These are phyloP conservation scores for Mrakia gelida DNA, from an alignment of 768 basidiomycete genomes.

Conservation along the genomic window DNA sequence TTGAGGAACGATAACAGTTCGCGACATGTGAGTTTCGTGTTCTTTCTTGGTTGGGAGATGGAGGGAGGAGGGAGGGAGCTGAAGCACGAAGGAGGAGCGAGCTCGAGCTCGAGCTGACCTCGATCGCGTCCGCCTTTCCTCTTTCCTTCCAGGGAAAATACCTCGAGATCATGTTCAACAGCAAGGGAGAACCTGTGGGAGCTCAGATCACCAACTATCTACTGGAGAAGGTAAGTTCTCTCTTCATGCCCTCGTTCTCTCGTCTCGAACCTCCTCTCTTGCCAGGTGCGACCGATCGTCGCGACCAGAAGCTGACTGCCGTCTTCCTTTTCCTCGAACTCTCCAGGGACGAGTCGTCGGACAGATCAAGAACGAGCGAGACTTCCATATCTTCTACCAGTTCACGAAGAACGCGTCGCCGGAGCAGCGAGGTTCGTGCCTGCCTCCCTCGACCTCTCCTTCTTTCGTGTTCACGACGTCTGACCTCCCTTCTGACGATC, in stretches of 20 bases:
- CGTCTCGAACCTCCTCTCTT: background rate
- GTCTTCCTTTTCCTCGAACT: background rate
- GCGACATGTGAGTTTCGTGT: constrained; percentile 64
- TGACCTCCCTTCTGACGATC: background rate
- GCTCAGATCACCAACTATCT: constrained; percentile 99
- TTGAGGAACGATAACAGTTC: constrained; percentile 97
- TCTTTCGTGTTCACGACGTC: background rate
- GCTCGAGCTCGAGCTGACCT: background rate
- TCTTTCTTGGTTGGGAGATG: background rate
- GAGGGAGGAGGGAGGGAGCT: background rate
- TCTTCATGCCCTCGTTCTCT: background rate
- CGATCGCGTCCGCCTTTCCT: constrained; percentile 13
- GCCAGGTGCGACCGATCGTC: background rate
- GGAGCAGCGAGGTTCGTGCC: constrained; percentile 71
- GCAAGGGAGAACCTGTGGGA: constrained; percentile 85
- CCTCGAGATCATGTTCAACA: constrained; percentile 98
- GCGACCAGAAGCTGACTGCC: background rate
- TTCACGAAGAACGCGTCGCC: constrained; percentile 92
- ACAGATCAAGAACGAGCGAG: constrained; percentile 90
- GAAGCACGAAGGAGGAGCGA: background rate
- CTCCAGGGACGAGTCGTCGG: constrained; percentile 65
- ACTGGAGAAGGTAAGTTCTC: constrained; percentile 77
- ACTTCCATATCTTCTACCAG: constrained; percentile 99
- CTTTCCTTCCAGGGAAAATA: constrained; percentile 76
- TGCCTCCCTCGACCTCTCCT: background rate